Evolutionary conservation across 257 asterid species (phyloP), one percentile per base, ranked within the genome.

Genomic region (Linderniella brevidens): DNA sequence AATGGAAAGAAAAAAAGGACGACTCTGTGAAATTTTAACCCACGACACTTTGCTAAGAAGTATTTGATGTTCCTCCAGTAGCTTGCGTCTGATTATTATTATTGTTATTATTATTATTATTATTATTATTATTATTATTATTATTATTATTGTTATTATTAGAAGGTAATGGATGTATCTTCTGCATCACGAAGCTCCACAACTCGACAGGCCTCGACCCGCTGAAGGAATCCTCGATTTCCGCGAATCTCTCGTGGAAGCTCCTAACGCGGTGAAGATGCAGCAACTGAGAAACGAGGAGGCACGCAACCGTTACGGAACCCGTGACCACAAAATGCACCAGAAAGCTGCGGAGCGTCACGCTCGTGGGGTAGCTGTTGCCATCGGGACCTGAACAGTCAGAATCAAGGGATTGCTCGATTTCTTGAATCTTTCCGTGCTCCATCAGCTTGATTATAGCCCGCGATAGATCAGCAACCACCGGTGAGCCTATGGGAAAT

Each of bases 401-500:
- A 9, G 29, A 7, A 17, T n/a, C 15, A 37, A 15, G 13, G 9
- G 53, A 13, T 46, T 51, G 47, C 11, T 59, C 72, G 1, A 61
- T 45, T 11, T 52, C 67, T 19, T 0, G 37, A 46, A 64, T 64
- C 9, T 0, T 54, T 4, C 69, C 72, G 0, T 45, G 13, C 53
- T 69, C 76, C 9, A 46, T 59, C 54, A 64, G 35, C 18, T 58
- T 50, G 37, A 62, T 13, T 15, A 74, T 51, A 38, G 74, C 68
- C 8, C 66, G 53, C 8, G 82, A 74, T 44, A 71, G 40, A 8
- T 62, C 71, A 12, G 73, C 48, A 42, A 68, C 68, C 17, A 61
- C 48, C 0, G 73, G 73, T 8, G 70, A 70, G 8, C 60, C 64
- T 55, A 57, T 70, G 19, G 72, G 69, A 37, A 74, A 70, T 17